phyloP scores from a whole-genome alignment of 495 filamentous ascomycete species.

The Annulohypoxylon bovei region DNA sequence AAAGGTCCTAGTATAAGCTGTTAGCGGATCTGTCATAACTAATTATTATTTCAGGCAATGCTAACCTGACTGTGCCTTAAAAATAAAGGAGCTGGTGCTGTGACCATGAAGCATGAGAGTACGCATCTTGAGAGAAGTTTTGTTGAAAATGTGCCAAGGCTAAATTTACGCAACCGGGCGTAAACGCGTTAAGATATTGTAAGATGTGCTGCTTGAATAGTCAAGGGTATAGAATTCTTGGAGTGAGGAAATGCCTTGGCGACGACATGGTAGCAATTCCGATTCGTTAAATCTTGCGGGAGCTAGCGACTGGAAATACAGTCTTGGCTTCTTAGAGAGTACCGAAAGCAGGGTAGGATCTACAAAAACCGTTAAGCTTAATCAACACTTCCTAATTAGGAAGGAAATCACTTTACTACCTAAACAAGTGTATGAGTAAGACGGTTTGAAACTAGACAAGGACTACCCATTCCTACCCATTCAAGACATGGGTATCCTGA shows the following conservation, averaged over 20 bases:
- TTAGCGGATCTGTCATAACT: not conserved
- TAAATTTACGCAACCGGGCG: not conserved
- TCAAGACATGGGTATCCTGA: not conserved
- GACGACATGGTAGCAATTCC: conserved; percentile 4
- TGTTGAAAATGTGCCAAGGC: conserved; percentile 2
- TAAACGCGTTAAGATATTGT: conserved; percentile 1
- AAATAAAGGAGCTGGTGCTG: conserved; percentile 10
- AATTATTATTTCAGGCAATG: not conserved
- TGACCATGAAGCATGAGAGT: conserved; percentile 13
- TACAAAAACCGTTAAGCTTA: not conserved
- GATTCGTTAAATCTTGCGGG: conserved; percentile 10
- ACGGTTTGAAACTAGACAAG: not conserved
- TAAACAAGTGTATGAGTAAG: conserved; percentile 8
- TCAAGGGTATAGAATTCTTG: not conserved
- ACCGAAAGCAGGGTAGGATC: not conserved
- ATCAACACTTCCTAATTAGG: conserved; percentile 1
- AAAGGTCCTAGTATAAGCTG: not conserved
- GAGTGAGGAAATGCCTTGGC: not conserved
- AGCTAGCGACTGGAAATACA: conserved; percentile 9
- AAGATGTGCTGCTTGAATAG: not conserved
- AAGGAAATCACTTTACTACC: conserved; percentile 1
- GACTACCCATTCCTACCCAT: not conserved
- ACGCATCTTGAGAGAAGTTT: conserved; percentile 9
- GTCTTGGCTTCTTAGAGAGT: conserved; percentile 6
- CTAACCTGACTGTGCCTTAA: conserved; percentile 4